Evolutionary conservation across 169 alveolate genomes (phyloP).

Genomic region (Babesia bovis): DNA sequence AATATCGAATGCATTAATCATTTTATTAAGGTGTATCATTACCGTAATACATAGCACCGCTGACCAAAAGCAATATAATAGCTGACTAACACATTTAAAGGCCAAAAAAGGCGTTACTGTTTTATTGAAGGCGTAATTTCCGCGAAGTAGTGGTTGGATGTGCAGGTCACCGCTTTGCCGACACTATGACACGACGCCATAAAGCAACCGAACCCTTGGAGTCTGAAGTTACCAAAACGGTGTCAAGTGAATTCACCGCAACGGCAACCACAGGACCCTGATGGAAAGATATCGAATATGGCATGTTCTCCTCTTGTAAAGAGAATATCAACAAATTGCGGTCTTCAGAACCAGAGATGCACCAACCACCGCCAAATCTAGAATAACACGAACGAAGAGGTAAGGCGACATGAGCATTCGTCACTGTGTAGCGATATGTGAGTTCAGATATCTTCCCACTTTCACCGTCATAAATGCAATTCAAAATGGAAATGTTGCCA

Average conservation of each 20-base stretch:
- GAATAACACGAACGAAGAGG: constrained; percentile 75
- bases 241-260: constrained; percentile 80
- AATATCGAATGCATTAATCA: too few relatives aligned
- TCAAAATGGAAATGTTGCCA: constrained; percentile 78
- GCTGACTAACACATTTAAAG: too few relatives aligned
- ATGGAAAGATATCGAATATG: constrained; percentile 62
- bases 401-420: constrained; percentile 71
- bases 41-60: too few relatives aligned
- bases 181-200: constrained; percentile 74
- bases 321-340: constrained; percentile 74
- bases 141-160: too few relatives aligned
- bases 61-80: too few relatives aligned
- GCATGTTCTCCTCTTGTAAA: constrained; percentile 64
- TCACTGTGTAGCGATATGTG: constrained; percentile 65
- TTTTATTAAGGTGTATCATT: too few relatives aligned
- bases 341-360: constrained; percentile 78
- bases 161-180: constrained; percentile 4
- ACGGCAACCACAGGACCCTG: constrained; percentile 84
- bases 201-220: constrained; percentile 82
- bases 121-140: too few relatives aligned
- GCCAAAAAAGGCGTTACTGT: too few relatives aligned
- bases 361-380: constrained; percentile 81
- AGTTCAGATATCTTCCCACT: constrained; percentile 62
- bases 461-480: constrained; percentile 72
- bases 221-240: constrained; percentile 81